Conservation (phyloP, 192 early-diverging fungal genomes). For the Borealophlyctis nickersoniae region DNA sequence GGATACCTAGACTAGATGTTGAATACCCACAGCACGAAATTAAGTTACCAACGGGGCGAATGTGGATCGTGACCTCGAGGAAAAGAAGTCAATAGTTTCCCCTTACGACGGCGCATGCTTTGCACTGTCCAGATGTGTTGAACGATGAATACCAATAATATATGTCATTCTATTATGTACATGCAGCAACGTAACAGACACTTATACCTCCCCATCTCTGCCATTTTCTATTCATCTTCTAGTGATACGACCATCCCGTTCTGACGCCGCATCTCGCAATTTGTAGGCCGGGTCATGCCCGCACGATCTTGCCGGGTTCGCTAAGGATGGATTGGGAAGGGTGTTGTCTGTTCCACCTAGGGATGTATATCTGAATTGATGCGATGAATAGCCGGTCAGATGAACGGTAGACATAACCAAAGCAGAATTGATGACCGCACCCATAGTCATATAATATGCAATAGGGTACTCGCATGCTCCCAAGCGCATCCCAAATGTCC, state of each 20-base stretch:
- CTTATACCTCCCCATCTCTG: too few relatives aligned
- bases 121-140: too few relatives aligned
- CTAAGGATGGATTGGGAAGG: conserved; percentile 75
- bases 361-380: conserved; percentile 75
- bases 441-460: conserved; percentile 87
- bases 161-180: too few relatives aligned
- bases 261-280: conserved; percentile 56
- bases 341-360: conserved; percentile 84
- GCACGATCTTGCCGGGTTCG: conserved; percentile 30
- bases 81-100: too few relatives aligned
- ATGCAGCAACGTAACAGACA: too few relatives aligned
- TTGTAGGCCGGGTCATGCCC: conserved; percentile 65
- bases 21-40: too few relatives aligned
- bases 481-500: conserved; percentile 79
- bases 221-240: too few relatives aligned
- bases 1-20: too few relatives aligned
- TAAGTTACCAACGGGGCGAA: too few relatives aligned
- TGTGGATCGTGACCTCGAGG: too few relatives aligned
- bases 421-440: conserved; percentile 34
- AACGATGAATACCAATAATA: too few relatives aligned
- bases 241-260: conserved; percentile 71
- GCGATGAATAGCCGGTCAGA: background rate
- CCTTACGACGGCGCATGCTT: too few relatives aligned
- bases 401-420: background rate
- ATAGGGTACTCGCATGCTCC: conserved; percentile 65